Base-by-base conservation (phyloP, 2,329 filamentous ascomycete genomes). In the Fusarium incarnatum region DNA sequence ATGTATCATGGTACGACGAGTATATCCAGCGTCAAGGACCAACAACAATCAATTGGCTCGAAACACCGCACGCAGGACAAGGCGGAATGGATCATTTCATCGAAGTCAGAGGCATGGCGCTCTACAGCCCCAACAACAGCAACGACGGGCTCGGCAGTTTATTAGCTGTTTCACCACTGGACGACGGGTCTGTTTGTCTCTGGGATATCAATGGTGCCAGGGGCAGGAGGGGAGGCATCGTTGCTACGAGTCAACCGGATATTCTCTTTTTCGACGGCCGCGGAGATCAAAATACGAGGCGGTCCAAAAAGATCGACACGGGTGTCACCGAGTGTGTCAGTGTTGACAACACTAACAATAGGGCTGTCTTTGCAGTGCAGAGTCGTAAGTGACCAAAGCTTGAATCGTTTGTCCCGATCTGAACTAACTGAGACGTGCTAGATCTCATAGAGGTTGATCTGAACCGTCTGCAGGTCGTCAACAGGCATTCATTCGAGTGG, bases 111-210 rank as follows among this genome's bases (percentile, higher is more conserved):
- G 94, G 94, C 1, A 83, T 94, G 72, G 92, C 91, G 0, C 76
- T 96, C 11, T 90, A 91, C 72, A 82, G 80, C 23, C 83, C 84
- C 2, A 84, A 83, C 34, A 81, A 83, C n/a, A 80, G 86, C 20
- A 83, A 87, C 25, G 83, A 86, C 18, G 75, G 76, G 5, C 57
- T 73, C 18, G 81, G 80, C 30, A 81, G 81, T 5, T 67, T 85
- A 66, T 83, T 90, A 56, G 89, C 93, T 0, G 86, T 97, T 18
- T 91, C 92, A 1, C 93, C 94, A 4, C 83, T 97, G 10, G 93
- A 97, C 61, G 93, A 98, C 76, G 94, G 94, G 1, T 94, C 92
- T 54, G 86, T 98, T n/a, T 93, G 91, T 72, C 81, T 97, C 9
- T 98, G 94, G 94, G 92, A 97, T 76, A 82, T 93, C 53, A 88